Evolutionary conservation across 2,329 filamentous ascomycete species (phyloP).

Genomic region (Drechmeria coniospora): DNA sequence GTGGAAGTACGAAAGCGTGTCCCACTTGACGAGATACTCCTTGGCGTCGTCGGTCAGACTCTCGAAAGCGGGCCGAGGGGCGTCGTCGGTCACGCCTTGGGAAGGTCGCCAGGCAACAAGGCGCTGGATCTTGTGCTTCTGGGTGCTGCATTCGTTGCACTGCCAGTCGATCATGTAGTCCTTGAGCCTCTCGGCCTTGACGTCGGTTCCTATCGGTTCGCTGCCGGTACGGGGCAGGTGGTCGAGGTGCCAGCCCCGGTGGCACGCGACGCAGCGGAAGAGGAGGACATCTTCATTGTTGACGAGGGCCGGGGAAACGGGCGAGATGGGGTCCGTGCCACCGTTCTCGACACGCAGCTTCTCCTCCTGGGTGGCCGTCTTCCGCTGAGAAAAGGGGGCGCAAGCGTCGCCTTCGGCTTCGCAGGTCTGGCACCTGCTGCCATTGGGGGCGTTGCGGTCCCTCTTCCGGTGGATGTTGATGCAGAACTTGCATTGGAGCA

Average conservation of each 20-base stretch:
- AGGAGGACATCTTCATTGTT: constrained; percentile 66
- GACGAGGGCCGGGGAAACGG: constrained; percentile 45
- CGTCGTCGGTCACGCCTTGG: constrained; percentile 20
- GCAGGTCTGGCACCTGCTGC: constrained; percentile 60
- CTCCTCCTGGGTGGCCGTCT: constrained; percentile 69
- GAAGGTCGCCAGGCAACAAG: constrained; percentile 78
- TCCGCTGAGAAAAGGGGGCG: constrained; percentile 54
- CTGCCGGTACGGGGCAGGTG: constrained; percentile 48
- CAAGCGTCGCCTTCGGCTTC: constrained; percentile 52
- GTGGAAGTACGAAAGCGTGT: constrained; percentile 62
- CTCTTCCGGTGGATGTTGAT: constrained; percentile 53
- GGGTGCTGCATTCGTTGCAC: constrained; percentile 61
- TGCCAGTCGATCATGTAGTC: constrained; percentile 65
- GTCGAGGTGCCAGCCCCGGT: constrained; percentile 66
- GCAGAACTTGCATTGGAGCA: constrained; percentile 82
- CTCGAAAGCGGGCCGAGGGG: constrained; percentile 10
- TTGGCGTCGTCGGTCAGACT: constrained; percentile 52
- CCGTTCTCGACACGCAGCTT: constrained; percentile 63
- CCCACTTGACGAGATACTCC: constrained; percentile 88
- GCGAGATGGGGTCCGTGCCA: constrained; percentile 60
- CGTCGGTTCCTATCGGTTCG: constrained; percentile 17
- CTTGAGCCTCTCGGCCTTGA: constrained; percentile 38
- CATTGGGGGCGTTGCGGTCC: constrained; percentile 52
- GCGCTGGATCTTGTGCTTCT: constrained; percentile 52
- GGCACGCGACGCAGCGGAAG: constrained; percentile 69